Evolutionary conservation across 768 basidiomycete species (phyloP), one percentile per base, ranked within the genome.

Genomic region (Neoboletus magnificus): DNA sequence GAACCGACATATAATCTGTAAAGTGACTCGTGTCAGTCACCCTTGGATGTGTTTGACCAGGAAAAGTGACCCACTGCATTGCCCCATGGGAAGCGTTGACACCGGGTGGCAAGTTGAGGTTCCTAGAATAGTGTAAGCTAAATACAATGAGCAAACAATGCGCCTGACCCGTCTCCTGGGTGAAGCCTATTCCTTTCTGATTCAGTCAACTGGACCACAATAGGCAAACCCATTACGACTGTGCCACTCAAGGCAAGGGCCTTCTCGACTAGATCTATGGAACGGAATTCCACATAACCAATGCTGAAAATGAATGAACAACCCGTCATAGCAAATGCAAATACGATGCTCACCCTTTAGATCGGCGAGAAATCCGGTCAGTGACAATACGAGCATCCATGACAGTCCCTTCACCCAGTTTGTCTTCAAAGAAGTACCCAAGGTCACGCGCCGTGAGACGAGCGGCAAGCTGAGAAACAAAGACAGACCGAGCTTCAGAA

Each of bases 401-500:
- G 8, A 99, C 97, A 20, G 90, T 85, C 36, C 88, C 87, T 76
- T 93, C 91, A 22, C 95, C 96, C 43, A 98, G 80, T 71, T 95
- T 92, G 70, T 96, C 91, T 78, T 98, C 96, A 69, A 99, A 98
- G 79, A 99, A 99, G 76, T 94, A 91, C 62, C 95, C 95, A 74
- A 99, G 79, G 77, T 99, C 97, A 71, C 93, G 86, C 65, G 95
- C 93, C 56, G 95, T 98, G 71, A 98, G 84, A 68, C 93, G 88
- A 58, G 94, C 93, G 65, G 97, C 93, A 70, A 99, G 86, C 76
- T 98, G 97, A 65, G 95, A 96, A 70, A 97, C 93, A 76, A 98
- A 98, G 63, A 98, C 93, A 65, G 97, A 98, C 73, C 97, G 89
- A 68, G 92, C 89, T 84, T 98, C 97, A 53, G 93, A 94, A 69